Evolutionary conservation across 306 rosid species (phyloP).

Genomic region (Quercus cerris): DNA sequence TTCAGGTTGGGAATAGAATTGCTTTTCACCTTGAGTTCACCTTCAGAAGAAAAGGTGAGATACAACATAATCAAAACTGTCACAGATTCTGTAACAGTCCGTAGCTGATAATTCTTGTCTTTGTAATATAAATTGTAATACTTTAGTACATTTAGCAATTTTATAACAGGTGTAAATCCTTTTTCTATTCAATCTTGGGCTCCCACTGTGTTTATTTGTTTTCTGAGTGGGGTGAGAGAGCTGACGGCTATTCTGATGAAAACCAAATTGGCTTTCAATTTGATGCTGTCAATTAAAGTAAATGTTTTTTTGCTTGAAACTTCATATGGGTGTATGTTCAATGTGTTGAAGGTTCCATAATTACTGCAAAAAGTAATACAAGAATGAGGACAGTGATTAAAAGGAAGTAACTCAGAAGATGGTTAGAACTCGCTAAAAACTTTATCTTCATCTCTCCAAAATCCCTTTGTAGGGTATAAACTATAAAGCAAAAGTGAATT

Average conservation of each 20-base stretch:
- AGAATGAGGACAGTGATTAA: too few relatives aligned
- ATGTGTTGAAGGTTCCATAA: not conserved
- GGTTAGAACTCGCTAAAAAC: too few relatives aligned
- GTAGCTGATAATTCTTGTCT: conserved; percentile 10
- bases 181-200: not conserved
- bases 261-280: not conserved
- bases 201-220: not conserved
- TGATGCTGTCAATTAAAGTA: not conserved
- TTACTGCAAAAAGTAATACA: too few relatives aligned
- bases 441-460: not conserved
- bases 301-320: not conserved
- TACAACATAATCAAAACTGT: conserved; percentile 17
- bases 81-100: conserved; percentile 20
- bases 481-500: too few relatives aligned
- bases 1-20: conserved; percentile 35
- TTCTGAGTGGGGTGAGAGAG: not conserved
- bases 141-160: conserved; percentile 22
- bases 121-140: conserved; percentile 5
- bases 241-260: not conserved
- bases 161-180: conserved; percentile 3
- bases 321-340: not conserved
- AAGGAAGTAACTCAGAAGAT: too few relatives aligned
- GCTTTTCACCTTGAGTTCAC: conserved; percentile 21
- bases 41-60: conserved; percentile 22
- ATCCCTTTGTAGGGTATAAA: not conserved